Evolutionary conservation across 805 yeast genomes (phyloP).

Genomic region (Candida railenensis): DNA sequence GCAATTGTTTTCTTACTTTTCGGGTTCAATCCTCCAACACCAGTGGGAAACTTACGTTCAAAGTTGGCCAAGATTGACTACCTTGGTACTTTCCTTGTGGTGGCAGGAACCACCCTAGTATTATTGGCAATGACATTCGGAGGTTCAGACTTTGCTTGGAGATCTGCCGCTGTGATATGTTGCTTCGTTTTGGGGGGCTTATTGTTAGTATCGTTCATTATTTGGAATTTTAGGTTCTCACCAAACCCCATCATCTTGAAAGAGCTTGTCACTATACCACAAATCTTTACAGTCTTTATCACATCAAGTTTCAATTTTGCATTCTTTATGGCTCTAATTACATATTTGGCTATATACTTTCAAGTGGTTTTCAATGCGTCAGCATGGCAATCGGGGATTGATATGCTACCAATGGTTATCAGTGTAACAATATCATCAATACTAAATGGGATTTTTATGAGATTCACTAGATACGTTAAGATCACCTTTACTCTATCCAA

Average conservation of each 20-base stretch:
- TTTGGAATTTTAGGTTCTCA: constrained; percentile 44
- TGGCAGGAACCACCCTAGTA: constrained; percentile 44
- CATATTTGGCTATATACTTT: constrained; percentile 36
- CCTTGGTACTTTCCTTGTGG: constrained; percentile 44
- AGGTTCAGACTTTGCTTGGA: constrained; percentile 52
- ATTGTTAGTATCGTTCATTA: constrained; percentile 28
- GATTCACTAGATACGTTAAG: constrained; percentile 28
- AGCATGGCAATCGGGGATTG: constrained; percentile 37
- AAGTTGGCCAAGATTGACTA: constrained; percentile 48
- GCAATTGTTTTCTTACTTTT: constrained; percentile 37
- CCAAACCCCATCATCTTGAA: constrained; percentile 47
- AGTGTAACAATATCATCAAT: constrained; percentile 32
- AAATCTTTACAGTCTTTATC: constrained; percentile 37
- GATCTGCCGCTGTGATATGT: constrained; percentile 50
- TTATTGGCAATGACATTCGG: constrained; percentile 56
- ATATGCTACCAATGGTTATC: constrained; percentile 33
- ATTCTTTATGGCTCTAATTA: constrained; percentile 38
- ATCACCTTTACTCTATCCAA: constrained; percentile 30
- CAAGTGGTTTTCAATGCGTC: constrained; percentile 36
- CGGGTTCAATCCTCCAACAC: constrained; percentile 47
- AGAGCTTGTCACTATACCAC: constrained; percentile 35
- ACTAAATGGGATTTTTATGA: constrained; percentile 29
- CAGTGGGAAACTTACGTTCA: constrained; percentile 34
- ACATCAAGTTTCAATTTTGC: constrained; percentile 34
- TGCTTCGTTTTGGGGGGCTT: constrained; percentile 49